These are phyloP conservation scores for Fusarium coicis DNA, from an alignment of 2,329 filamentous ascomycete species.

Conservation along the genomic window DNA sequence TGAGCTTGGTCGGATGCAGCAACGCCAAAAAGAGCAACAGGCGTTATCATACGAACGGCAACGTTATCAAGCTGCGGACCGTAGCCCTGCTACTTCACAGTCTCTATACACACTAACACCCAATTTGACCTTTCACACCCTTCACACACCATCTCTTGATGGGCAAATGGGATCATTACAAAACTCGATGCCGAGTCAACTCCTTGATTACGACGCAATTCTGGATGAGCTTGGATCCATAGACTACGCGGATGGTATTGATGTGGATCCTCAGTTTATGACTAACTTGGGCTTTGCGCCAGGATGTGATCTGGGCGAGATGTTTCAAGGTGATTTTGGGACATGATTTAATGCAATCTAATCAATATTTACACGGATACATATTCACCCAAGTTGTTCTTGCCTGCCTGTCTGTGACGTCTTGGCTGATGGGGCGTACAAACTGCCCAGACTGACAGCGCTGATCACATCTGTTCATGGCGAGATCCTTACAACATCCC, in stretches of 20 bases:
- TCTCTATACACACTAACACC: conserved; percentile 40
- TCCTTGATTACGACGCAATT: conserved; percentile 62
- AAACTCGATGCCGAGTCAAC: conserved; percentile 34
- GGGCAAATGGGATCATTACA: conserved; percentile 37
- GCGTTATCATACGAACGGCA: conserved; percentile 38
- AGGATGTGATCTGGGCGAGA: conserved; percentile 67
- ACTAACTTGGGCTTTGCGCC: conserved; percentile 73
- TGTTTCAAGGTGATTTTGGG: conserved; percentile 56
- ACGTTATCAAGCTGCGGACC: conserved; percentile 28
- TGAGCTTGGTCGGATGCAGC: conserved; percentile 40
- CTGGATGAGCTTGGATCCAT: conserved; percentile 63
- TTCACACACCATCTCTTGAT: conserved; percentile 37
- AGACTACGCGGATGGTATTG: conserved; percentile 60
- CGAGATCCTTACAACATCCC: neutral
- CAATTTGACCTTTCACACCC: conserved; percentile 40
- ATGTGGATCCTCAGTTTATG: conserved; percentile 72
- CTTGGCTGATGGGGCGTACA: neutral
- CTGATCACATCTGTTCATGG: neutral
- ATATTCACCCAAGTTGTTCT: neutral
- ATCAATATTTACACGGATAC: conserved; percentile 15
- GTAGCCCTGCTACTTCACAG: conserved; percentile 36
- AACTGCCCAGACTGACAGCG: neutral
- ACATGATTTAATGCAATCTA: conserved; percentile 38
- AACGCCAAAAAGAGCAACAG: conserved; percentile 35
- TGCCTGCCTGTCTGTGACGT: neutral